phyloP scores from a whole-genome alignment of 2,329 filamentous ascomycete genomes.

The Botrytis sinoallii region DNA sequence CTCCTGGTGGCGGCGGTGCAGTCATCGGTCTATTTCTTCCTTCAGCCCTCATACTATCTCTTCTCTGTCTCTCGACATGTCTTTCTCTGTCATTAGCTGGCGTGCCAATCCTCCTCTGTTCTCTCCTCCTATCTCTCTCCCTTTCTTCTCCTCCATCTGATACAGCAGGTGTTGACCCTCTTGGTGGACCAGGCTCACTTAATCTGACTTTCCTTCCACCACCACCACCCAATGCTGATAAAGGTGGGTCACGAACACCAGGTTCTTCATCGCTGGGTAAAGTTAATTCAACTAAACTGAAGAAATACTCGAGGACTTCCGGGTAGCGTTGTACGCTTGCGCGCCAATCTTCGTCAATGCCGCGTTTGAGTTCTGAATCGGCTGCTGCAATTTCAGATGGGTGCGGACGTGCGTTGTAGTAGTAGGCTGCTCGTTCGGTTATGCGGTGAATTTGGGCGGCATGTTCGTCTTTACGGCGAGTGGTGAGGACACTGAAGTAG shows the following conservation, averaged over 20 bases:
- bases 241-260: constrained; percentile 57
- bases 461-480: constrained; percentile 58
- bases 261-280: constrained; percentile 62
- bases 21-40: constrained; percentile 19
- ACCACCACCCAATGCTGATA: constrained; percentile 43
- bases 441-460: constrained; percentile 54
- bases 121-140: constrained; percentile 21
- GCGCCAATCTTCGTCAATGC: constrained; percentile 78
- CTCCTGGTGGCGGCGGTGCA: constrained; percentile 21
- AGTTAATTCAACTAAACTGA: constrained; percentile 63
- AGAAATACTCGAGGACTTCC: constrained; percentile 80
- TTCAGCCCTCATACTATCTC: constrained; percentile 22
- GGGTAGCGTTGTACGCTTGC: constrained; percentile 72
- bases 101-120: constrained; percentile 21
- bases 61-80: constrained; percentile 16
- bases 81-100: constrained; percentile 15
- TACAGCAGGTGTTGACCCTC: constrained; percentile 24
- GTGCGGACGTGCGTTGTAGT: constrained; percentile 56
- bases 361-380: constrained; percentile 64
- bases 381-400: constrained; percentile 62
- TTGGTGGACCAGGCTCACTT: constrained; percentile 26
- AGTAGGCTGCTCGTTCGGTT: constrained; percentile 53
- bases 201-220: constrained; percentile 34
- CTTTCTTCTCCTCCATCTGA: constrained; percentile 21
- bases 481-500: constrained; percentile 60